Conservation (phyloP, 495 filamentous ascomycete genomes). For the Aspergillus olivimuriae region DNA sequence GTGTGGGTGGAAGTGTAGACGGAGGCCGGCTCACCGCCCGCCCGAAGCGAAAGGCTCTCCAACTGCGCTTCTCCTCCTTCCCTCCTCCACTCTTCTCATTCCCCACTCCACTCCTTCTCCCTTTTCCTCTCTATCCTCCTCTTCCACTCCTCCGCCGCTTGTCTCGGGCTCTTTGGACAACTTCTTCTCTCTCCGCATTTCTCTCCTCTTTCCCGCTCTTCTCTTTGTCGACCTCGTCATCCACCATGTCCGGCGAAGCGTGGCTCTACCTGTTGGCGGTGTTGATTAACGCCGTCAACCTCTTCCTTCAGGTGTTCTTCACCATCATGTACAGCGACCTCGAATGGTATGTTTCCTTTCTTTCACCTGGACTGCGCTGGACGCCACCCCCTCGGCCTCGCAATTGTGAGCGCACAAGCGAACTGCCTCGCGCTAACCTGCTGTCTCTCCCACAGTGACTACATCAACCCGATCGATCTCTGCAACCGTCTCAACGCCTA, state of each 20-base stretch:
- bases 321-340: conserved; percentile 99
- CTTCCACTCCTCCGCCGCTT: conserved; percentile 6
- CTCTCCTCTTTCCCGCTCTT: neutral
- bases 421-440: conserved; percentile 16
- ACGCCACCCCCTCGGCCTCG: neutral
- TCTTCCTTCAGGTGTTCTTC: conserved; percentile 99
- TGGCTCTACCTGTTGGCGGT: conserved; percentile 99
- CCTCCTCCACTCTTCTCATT: conserved; percentile 6
- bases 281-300: conserved; percentile 99
- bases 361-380: neutral
- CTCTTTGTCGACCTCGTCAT: conserved; percentile 6
- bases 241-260: conserved; percentile 96
- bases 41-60: no score
- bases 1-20: neutral
- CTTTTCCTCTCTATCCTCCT: conserved; percentile 3
- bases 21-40: neutral
- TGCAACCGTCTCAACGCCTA: conserved; percentile 99
- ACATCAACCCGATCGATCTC: conserved; percentile 99
- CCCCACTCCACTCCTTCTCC: conserved; percentile 5
- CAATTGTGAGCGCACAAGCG: neutral
- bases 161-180: no score
- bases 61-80: conserved; percentile 10
- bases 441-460: conserved; percentile 59
- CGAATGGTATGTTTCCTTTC: conserved; percentile 66
- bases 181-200: conserved; percentile 3